phyloP scores from a whole-genome alignment of 495 filamentous ascomycete genomes.

The Hyaloscypha variabilis region DNA sequence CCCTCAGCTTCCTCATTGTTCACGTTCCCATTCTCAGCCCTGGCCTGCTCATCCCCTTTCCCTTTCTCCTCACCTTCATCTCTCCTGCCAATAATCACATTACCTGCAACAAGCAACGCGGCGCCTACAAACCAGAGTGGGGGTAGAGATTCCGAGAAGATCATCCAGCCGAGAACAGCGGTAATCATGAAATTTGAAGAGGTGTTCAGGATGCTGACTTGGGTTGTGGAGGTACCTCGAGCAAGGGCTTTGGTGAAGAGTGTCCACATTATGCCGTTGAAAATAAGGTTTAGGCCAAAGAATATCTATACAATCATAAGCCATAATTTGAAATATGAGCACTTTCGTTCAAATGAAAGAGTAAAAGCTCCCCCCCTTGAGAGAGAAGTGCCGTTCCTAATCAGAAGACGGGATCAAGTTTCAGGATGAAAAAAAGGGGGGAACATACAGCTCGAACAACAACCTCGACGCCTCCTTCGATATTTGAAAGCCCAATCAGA shows the following conservation, averaged over 20 bases:
- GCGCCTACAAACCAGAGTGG: slow-evolving; percentile 91
- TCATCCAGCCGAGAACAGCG: slow-evolving; percentile 75
- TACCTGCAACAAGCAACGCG: slow-evolving; percentile 80
- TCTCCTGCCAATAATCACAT: slow-evolving; percentile 85
- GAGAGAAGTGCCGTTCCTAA: too few relatives aligned
- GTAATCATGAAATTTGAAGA: slow-evolving; percentile 91
- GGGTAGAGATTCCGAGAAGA: slow-evolving; percentile 73
- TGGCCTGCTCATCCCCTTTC: slow-evolving; percentile 3
- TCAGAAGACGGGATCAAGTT: too few relatives aligned
- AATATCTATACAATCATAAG: slow-evolving; percentile 52
- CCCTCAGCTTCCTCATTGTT: slow-evolving; percentile 14
- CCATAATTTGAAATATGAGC: too few relatives aligned
- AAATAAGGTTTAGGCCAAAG: slow-evolving; percentile 84
- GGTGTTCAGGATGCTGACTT: slow-evolving; percentile 92
- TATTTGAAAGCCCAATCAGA: slow-evolving; percentile 56
- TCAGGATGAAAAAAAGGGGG: not conserved
- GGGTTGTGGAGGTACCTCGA: slow-evolving; percentile 79
- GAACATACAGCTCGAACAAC: slow-evolving; percentile 68
- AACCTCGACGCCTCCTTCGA: slow-evolving; percentile 61
- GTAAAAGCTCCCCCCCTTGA: too few relatives aligned
- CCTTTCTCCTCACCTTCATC: slow-evolving; percentile 52
- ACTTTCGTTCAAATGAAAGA: not conserved
- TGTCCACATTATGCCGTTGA: slow-evolving; percentile 95
- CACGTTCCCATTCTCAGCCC: slow-evolving; percentile 6
- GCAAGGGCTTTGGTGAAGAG: slow-evolving; percentile 85